These are phyloP conservation scores for Agrocybe chaxingu DNA, from an alignment of 768 basidiomycete species.

Conservation along the genomic window DNA sequence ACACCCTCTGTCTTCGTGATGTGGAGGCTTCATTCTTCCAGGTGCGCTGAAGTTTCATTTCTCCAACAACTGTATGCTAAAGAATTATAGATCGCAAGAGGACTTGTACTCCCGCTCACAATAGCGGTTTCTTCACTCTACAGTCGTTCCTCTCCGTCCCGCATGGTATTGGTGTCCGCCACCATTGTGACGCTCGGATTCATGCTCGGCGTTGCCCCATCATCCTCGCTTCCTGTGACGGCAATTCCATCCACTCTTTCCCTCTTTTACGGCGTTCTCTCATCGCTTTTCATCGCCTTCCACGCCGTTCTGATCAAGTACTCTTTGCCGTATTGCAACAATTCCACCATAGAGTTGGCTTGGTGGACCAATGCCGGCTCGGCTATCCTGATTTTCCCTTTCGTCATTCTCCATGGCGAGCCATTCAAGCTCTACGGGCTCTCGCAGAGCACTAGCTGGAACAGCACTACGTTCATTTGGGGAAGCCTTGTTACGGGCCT, in stretches of 20 bases:
- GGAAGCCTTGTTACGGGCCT: conserved; percentile 67
- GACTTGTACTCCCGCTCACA: conserved; percentile 80
- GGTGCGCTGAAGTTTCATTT: conserved; percentile 40
- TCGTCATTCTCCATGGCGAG: conserved; percentile 59
- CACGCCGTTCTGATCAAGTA: conserved; percentile 75
- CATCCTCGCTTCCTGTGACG: conserved; percentile 34
- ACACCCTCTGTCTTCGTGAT: conserved; percentile 71
- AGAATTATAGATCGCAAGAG: conserved; percentile 69
- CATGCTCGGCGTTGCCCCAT: conserved; percentile 69
- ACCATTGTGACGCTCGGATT: conserved; percentile 70
- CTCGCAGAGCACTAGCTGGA: conserved; percentile 39
- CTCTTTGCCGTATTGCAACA: conserved; percentile 64
- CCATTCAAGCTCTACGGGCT: conserved; percentile 35
- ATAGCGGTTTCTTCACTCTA: conserved; percentile 67
- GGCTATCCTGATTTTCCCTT: conserved; percentile 60
- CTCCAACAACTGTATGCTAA: background rate
- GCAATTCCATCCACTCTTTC: conserved; percentile 52
- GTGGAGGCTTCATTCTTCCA: conserved; percentile 85
- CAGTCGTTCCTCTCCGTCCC: conserved; percentile 51
- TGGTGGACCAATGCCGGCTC: conserved; percentile 80
- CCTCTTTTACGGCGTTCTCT: conserved; percentile 67
- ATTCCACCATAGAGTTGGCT: conserved; percentile 69
- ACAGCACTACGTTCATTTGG: conserved; percentile 54
- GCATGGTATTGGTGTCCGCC: conserved; percentile 56
- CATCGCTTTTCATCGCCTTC: conserved; percentile 71